These are phyloP conservation scores for Calocybe gangraenosa DNA, from an alignment of 768 basidiomycete species.

Conservation along the genomic window DNA sequence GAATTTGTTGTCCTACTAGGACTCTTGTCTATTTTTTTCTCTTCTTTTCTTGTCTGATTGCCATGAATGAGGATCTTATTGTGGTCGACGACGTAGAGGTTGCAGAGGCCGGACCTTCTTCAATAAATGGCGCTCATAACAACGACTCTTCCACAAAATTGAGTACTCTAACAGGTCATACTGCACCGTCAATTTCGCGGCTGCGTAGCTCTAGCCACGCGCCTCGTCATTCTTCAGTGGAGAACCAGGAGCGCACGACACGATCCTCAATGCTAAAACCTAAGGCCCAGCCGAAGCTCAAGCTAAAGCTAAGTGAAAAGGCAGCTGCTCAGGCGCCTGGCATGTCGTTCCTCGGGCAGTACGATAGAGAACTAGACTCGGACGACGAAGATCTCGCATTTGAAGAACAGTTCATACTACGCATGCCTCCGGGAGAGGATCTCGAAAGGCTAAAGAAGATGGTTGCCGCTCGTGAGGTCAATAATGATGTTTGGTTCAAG, in stretches of 20 bases:
- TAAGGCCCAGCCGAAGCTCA: slow-evolving; percentile 71
- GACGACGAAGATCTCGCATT: slow-evolving; percentile 93
- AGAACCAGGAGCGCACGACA: slow-evolving; percentile 47
- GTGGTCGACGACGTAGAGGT: slow-evolving; percentile 57
- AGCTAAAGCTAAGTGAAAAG: slow-evolving; percentile 84
- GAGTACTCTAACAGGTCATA: slow-evolving; percentile 19
- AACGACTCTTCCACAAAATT: slow-evolving; percentile 20
- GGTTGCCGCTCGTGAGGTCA: slow-evolving; percentile 72
- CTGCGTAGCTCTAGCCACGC: slow-evolving; percentile 31
- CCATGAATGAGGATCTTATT: slow-evolving; percentile 60
- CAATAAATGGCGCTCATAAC: slow-evolving; percentile 13
- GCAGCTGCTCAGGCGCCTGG: slow-evolving; percentile 77
- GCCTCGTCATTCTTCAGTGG: slow-evolving; percentile 19
- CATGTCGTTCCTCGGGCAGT: slow-evolving; percentile 85
- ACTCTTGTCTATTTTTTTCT: background rate
- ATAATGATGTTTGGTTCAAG: slow-evolving; percentile 93
- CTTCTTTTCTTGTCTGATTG: too few relatives aligned
- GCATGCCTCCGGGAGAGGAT: slow-evolving; percentile 84
- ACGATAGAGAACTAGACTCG: slow-evolving; percentile 92
- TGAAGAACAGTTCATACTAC: slow-evolving; percentile 94
- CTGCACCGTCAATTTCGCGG: slow-evolving; percentile 24
- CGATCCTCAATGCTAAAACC: slow-evolving; percentile 48
- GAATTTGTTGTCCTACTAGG: background rate
- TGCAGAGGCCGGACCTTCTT: slow-evolving; percentile 31
- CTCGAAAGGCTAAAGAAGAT: slow-evolving; percentile 77